phyloP scores from a whole-genome alignment of 768 basidiomycete species.

The Exsudoporus frostii region DNA sequence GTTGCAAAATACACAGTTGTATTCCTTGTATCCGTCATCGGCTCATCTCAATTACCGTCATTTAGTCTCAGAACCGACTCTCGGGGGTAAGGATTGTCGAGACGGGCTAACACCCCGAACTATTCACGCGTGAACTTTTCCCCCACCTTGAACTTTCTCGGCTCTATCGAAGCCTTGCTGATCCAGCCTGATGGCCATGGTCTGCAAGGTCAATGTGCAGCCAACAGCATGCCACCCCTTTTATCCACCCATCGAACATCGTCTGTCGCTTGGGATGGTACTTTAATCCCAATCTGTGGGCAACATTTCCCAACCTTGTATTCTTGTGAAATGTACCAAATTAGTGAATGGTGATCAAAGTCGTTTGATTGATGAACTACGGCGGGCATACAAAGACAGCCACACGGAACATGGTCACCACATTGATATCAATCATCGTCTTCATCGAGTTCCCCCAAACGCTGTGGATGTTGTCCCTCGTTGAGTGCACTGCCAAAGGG shows the following conservation, averaged over 20 bases:
- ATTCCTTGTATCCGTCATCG: background rate
- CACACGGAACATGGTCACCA: background rate
- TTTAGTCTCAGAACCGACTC: background rate
- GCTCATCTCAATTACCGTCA: background rate
- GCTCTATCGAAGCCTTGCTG: constrained; percentile 60
- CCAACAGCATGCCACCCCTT: constrained; percentile 41
- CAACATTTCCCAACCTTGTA: constrained; percentile 17
- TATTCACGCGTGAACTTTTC: background rate
- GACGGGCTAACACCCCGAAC: background rate
- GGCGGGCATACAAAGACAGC: background rate
- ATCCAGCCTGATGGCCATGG: constrained; percentile 38
- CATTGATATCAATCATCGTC: constrained; percentile 36
- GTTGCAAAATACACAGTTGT: background rate
- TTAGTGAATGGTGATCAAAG: background rate
- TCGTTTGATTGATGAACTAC: background rate
- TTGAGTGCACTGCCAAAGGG: constrained; percentile 64
- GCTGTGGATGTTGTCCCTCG: constrained; percentile 29
- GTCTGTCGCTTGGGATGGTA: constrained; percentile 22
- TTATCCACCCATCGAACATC: constrained; percentile 20
- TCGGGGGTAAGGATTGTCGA: background rate
- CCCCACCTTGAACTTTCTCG: constrained; percentile 12
- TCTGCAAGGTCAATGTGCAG: constrained; percentile 61
- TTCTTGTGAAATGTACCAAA: background rate
- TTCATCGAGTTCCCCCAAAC: constrained; percentile 42
- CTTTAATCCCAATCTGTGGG: constrained; percentile 10